phyloP scores from a whole-genome alignment of 805 yeast genomes.

The Myxozyma melibiosi region DNA sequence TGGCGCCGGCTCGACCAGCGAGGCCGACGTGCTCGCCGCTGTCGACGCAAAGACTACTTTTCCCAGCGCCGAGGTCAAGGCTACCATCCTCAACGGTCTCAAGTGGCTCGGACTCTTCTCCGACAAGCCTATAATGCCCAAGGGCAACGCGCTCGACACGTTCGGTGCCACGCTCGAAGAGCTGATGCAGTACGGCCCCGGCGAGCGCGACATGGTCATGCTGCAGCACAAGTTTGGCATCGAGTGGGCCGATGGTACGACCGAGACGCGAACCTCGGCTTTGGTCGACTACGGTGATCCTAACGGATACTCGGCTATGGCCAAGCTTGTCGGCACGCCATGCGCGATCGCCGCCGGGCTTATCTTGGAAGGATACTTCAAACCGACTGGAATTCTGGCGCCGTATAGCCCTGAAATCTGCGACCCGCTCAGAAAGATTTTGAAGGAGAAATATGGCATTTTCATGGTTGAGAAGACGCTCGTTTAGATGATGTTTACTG shows the following conservation, averaged over 20 bases:
- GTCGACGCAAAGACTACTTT: constrained; percentile 78
- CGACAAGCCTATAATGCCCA: constrained; percentile 72
- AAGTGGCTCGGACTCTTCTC: constrained; percentile 94
- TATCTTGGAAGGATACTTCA: constrained; percentile 76
- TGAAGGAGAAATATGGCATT: constrained; percentile 88
- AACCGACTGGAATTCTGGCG: constrained; percentile 81
- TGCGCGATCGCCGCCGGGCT: constrained; percentile 93
- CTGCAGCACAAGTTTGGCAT: constrained; percentile 98
- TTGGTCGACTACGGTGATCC: constrained; percentile 88
- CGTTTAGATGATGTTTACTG: no score
- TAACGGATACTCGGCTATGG: constrained; percentile 97
- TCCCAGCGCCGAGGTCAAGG: constrained; percentile 78
- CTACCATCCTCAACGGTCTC: constrained; percentile 84
- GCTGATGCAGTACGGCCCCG: constrained; percentile 92
- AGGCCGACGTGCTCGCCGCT: constrained; percentile 72
- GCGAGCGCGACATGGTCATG: constrained; percentile 92
- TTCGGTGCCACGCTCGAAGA: constrained; percentile 94
- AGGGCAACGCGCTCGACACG: constrained; percentile 94
- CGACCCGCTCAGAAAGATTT: constrained; percentile 85
- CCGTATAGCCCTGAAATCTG: constrained; percentile 91
- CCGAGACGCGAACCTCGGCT: constrained; percentile 92
- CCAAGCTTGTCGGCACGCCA: constrained; percentile 96
- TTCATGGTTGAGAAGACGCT: constrained; percentile 85
- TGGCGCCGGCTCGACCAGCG: constrained; percentile 69
- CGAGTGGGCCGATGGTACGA: constrained; percentile 90